Base-by-base conservation (phyloP, 202 grass and related monocot species). In the Schoenoplectus tabernaemontani region DNA sequence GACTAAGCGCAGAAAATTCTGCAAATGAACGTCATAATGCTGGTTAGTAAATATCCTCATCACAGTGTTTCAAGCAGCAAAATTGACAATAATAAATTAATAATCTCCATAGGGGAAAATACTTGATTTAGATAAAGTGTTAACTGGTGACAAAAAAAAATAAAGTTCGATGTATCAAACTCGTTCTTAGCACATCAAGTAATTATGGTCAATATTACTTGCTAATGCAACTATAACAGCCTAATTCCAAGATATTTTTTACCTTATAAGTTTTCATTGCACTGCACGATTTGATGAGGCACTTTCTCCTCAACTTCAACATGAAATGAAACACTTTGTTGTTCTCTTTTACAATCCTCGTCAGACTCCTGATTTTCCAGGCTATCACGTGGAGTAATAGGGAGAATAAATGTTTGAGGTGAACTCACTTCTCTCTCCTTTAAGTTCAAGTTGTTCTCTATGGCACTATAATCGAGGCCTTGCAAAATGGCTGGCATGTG, bases 381-480 rank as follows among this genome's bases (percentile, higher is more conserved):
- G 59, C 26, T 42, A 63, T 38, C 78, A 54, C 3, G 12, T 24
- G 77, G 57, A 30, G 32, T 81, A 57, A 16, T 37, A 50, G 76
- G 56, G 44, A 87, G 77, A 78, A 53, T 28, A 23, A 91, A 87
- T 8, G 76, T 80, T 64, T 90, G 89, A 17, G 83, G 82, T 22
- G 62, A 86, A 64, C 81, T 82, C 16, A 74, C 33, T 2, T 59
- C 71, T 59, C 87, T 65, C 26, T 86, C 81, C 81, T 98, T 94
- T 4, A 90, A 16, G 46, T 97, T 88, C 48, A 85, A 76, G 67
- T 58, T 82, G 61, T 81, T 89, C 82, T 90, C 89, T 65, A 88
- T 81, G 20, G 83, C 78, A 12, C 36, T 20, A 78, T 85, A 89
- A 50, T 91, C 87, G 42, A 91, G 32, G 47, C 86, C 85, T 65